Evolutionary conservation across 1,284 basidiomycete species (phyloP).

Genomic region (Moniliella sp.): DNA sequence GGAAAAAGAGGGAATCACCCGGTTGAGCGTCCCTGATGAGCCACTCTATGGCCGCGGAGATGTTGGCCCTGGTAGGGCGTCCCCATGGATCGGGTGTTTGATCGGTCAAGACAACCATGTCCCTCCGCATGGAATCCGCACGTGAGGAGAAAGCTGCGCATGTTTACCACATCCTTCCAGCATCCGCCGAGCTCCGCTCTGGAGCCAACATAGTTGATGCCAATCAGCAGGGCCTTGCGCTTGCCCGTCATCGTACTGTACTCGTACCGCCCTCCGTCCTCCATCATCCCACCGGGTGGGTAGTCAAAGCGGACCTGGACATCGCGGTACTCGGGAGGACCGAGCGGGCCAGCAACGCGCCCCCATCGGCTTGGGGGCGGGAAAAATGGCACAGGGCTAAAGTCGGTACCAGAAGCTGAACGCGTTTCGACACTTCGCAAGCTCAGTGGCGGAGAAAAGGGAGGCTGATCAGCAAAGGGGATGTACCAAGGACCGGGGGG

Average conservation of each 20-base stretch:
- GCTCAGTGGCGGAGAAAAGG: too few species aligned
- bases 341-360: too few species aligned
- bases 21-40: slow-evolving; percentile 22
- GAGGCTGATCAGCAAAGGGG: too few species aligned
- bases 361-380: too few species aligned
- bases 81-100: slow-evolving; percentile 15
- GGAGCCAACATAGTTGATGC: slow-evolving; percentile 31
- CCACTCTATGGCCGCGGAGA: slow-evolving; percentile 33
- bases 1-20: slow-evolving; percentile 33
- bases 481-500: too few species aligned
- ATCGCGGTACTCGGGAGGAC: slow-evolving; percentile 18
- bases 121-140: slow-evolving; percentile 26
- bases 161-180: slow-evolving; percentile 31
- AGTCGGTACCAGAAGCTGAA: too few species aligned
- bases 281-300: slow-evolving; percentile 21
- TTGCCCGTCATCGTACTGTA: slow-evolving; percentile 29
- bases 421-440: too few species aligned
- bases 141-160: slow-evolving; percentile 23
- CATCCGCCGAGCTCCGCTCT: slow-evolving; percentile 26
- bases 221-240: slow-evolving; percentile 31
- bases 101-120: slow-evolving; percentile 32
- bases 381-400: too few species aligned
- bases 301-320: slow-evolving; percentile 11
- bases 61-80: slow-evolving; percentile 30
- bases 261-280: slow-evolving; percentile 19